These are phyloP conservation scores for Leucogyrophana mollusca DNA, from an alignment of 768 basidiomycete genomes.

Conservation along the genomic window DNA sequence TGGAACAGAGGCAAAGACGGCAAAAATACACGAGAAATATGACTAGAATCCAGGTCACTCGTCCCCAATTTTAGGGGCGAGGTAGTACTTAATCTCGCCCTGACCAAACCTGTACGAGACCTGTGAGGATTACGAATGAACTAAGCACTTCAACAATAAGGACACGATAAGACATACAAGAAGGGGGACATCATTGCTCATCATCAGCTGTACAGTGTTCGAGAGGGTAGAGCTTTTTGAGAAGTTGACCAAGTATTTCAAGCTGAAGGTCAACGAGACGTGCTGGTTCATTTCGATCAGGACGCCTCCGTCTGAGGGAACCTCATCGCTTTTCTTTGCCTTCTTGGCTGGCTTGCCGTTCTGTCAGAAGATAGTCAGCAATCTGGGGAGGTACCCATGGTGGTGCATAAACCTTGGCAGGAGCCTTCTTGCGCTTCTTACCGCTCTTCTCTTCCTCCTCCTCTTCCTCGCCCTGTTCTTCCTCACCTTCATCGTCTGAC, in stretches of 20 bases:
- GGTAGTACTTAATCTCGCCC: conserved; percentile 90
- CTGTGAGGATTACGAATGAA: conserved; percentile 33
- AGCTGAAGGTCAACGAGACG: conserved; percentile 89
- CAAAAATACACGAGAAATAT: conserved; percentile 1
- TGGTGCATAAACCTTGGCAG: conserved; percentile 46
- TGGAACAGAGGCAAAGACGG: background rate
- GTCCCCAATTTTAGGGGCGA: conserved; percentile 94
- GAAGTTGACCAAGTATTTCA: conserved; percentile 98
- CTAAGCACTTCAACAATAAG: background rate
- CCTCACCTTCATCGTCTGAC: conserved; percentile 46
- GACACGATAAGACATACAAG: conserved; percentile 49
- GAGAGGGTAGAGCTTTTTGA: conserved; percentile 82
- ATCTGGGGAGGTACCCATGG: background rate
- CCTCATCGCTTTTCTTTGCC: conserved; percentile 57
- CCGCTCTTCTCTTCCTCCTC: conserved; percentile 46
- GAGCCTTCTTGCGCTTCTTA: conserved; percentile 69
- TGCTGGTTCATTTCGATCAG: conserved; percentile 85
- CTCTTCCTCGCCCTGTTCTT: conserved; percentile 51
- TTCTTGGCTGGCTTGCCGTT: conserved; percentile 50
- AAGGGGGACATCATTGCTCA: conserved; percentile 91
- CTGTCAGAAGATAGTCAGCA: conserved; percentile 24
- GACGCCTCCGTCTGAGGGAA: conserved; percentile 57
- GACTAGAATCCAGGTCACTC: conserved; percentile 42
- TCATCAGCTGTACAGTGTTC: conserved; percentile 74
- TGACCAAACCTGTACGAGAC: conserved; percentile 89